phyloP scores from a whole-genome alignment of 495 filamentous ascomycete genomes.

The Xylaria scruposa region DNA sequence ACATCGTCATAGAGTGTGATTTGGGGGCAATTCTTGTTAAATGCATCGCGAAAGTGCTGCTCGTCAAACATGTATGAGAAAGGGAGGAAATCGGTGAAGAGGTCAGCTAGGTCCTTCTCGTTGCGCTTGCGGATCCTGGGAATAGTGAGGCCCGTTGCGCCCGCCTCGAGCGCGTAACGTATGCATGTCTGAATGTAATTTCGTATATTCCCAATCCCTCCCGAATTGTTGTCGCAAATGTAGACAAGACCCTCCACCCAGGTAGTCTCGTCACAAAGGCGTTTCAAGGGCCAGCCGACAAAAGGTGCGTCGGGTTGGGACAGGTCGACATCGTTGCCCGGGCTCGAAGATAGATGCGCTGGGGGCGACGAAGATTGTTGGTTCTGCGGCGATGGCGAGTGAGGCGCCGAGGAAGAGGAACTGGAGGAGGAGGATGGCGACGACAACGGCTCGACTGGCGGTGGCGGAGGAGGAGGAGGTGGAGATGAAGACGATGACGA shows the following conservation, averaged over 20 bases:
- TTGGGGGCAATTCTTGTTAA: conserved; percentile 50
- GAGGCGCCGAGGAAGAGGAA: conserved; percentile 14
- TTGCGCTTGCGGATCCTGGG: conserved; percentile 51
- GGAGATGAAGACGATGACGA: not conserved
- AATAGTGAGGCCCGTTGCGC: conserved; percentile 53
- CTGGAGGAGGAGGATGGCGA: conserved; percentile 20
- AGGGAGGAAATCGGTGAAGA: conserved; percentile 45
- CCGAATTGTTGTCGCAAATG: conserved; percentile 60
- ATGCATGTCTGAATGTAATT: conserved; percentile 60
- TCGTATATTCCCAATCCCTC: conserved; percentile 60
- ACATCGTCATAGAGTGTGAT: conserved; percentile 53
- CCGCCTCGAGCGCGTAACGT: conserved; percentile 59
- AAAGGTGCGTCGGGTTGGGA: conserved; percentile 50
- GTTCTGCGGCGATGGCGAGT: not conserved
- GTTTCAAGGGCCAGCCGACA: conserved; percentile 54
- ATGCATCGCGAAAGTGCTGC: conserved; percentile 49
- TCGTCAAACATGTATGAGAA: conserved; percentile 59
- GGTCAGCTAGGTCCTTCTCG: conserved; percentile 44
- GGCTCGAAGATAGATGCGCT: conserved; percentile 14
- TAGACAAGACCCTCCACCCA: conserved; percentile 53
- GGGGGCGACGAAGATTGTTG: not conserved
- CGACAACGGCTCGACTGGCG: conserved; percentile 26
- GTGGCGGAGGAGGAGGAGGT: not conserved
- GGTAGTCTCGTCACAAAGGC: conserved; percentile 51
- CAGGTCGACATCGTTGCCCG: conserved; percentile 35